Conservation (phyloP, 768 basidiomycete genomes). For the Amyloporia xantha region DNA sequence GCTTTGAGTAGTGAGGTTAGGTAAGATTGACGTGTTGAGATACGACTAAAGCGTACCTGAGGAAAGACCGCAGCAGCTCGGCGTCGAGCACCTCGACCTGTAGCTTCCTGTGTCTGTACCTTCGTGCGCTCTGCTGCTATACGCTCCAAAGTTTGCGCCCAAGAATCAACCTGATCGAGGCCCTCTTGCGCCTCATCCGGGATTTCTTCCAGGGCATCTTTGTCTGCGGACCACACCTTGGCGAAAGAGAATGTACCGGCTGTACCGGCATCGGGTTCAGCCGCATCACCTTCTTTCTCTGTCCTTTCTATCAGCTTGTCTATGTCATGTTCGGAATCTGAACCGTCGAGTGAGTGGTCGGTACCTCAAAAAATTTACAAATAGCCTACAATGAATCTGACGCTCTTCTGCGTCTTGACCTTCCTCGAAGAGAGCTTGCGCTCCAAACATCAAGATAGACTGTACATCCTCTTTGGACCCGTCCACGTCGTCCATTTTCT, state of each 20-base stretch:
- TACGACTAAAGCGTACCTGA: slow-evolving; percentile 29
- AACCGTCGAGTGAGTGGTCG: too few relatives aligned
- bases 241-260: slow-evolving; percentile 75
- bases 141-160: slow-evolving; percentile 61
- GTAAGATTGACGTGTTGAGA: slow-evolving; percentile 1
- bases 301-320: slow-evolving; percentile 84
- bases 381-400: slow-evolving; percentile 61
- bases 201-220: slow-evolving; percentile 63
- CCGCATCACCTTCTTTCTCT: slow-evolving; percentile 58
- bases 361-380: neutral
- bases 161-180: slow-evolving; percentile 63
- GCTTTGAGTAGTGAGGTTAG: slow-evolving; percentile 11
- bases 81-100: slow-evolving; percentile 71
- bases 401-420: slow-evolving; percentile 40
- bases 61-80: slow-evolving; percentile 48
- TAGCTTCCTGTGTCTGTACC: slow-evolving; percentile 42
- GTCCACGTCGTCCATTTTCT: slow-evolving; percentile 88
- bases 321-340: slow-evolving; percentile 77
- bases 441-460: slow-evolving; percentile 85
- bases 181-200: slow-evolving; percentile 39
- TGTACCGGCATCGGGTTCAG: slow-evolving; percentile 36
- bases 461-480: slow-evolving; percentile 74
- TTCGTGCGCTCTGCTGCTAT: slow-evolving; percentile 42
- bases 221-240: slow-evolving; percentile 85
- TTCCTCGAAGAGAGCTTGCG: slow-evolving; percentile 75